These are phyloP conservation scores for Sporothrix phasma DNA, from an alignment of 2,329 filamentous ascomycete genomes.

Conservation along the genomic window DNA sequence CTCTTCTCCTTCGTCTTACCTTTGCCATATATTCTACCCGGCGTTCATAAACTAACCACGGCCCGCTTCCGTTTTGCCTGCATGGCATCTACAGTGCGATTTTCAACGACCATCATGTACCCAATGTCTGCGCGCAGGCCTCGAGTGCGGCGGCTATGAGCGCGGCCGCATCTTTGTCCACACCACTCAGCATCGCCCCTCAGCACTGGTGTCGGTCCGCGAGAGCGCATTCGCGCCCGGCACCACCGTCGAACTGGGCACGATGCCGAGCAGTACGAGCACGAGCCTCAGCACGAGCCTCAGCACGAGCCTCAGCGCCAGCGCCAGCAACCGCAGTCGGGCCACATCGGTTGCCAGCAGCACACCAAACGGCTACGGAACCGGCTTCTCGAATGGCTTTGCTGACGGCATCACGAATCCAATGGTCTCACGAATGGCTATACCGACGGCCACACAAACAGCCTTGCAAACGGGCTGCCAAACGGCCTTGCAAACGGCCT, in stretches of 20 bases:
- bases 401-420: not conserved
- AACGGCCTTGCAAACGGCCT: not conserved
- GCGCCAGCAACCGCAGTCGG: not conserved
- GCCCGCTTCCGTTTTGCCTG: not conserved
- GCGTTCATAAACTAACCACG: too few species aligned
- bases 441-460: not conserved
- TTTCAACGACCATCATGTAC: constrained; percentile 20
- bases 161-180: constrained; percentile 21
- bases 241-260: not conserved
- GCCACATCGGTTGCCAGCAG: not conserved
- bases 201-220: constrained; percentile 8
- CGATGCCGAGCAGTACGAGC: not conserved
- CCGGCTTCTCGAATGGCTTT: not conserved
- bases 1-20: not conserved
- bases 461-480: not conserved
- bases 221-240: constrained; percentile 11
- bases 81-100: constrained; percentile 18
- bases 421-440: not conserved
- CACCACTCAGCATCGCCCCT: constrained; percentile 14
- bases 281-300: not conserved
- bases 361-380: not conserved
- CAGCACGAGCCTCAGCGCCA: not conserved
- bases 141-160: constrained; percentile 22
- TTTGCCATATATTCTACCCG: too few species aligned
- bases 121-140: constrained; percentile 19